These are phyloP conservation scores for Coemansia sp. DNA, from an alignment of 192 early-diverging fungal genomes.

Conservation along the genomic window DNA sequence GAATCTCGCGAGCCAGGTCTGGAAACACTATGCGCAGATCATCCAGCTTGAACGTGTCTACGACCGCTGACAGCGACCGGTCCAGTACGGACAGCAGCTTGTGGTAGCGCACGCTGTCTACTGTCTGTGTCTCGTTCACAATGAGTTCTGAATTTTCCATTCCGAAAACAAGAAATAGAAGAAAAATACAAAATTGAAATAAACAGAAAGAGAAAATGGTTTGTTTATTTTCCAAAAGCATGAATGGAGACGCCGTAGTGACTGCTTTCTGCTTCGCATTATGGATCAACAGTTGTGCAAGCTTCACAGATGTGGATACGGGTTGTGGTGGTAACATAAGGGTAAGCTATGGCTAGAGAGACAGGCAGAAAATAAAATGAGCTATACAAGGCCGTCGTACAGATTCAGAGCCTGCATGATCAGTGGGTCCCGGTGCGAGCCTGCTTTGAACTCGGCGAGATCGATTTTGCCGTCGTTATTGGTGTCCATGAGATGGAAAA, in stretches of 20 bases:
- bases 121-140: background rate
- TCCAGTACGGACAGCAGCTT: slow-evolving; percentile 51
- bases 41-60: slow-evolving; percentile 43
- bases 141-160: background rate
- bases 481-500: slow-evolving; percentile 88
- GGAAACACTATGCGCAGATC: slow-evolving; percentile 40
- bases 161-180: background rate
- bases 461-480: slow-evolving; percentile 80
- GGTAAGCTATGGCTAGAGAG: background rate
- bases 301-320: background rate
- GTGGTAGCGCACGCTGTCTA: slow-evolving; percentile 48
- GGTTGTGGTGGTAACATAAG: background rate
- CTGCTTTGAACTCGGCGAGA: slow-evolving; percentile 85
- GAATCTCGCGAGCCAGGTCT: slow-evolving; percentile 45
- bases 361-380: background rate
- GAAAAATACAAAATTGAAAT: background rate
- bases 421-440: slow-evolving; percentile 81
- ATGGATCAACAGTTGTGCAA: no score
- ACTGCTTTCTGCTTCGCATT: background rate
- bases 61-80: slow-evolving; percentile 50
- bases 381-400: slow-evolving; percentile 80
- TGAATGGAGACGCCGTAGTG: background rate
- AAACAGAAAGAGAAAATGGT: background rate
- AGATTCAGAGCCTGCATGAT: slow-evolving; percentile 85
- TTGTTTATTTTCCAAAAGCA: background rate